Conservation (phyloP, 768 basidiomycete species). For the Postia placenta region DNA sequence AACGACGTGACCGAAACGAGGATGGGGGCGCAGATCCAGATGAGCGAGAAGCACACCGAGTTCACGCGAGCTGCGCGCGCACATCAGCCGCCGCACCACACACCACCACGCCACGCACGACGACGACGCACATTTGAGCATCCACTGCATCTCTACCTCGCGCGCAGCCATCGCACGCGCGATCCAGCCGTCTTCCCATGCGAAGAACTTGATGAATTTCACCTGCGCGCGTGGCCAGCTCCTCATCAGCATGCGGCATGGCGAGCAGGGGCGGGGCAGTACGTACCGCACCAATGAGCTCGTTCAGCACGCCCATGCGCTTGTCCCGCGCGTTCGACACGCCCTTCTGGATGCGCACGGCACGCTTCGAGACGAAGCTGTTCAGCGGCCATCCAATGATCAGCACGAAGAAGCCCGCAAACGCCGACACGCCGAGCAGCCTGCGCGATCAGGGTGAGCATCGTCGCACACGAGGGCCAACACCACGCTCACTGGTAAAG, state of each 20-base stretch:
- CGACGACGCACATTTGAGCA: constrained; percentile 51
- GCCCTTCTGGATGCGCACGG: constrained; percentile 56
- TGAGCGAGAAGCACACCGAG: constrained; percentile 57
- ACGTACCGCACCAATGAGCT: constrained; percentile 53
- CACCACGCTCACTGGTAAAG: constrained; percentile 56
- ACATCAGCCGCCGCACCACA: neutral
- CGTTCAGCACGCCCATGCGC: constrained; percentile 72
- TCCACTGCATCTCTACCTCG: constrained; percentile 66
- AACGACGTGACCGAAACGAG: constrained; percentile 79
- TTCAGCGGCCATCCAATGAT: constrained; percentile 68
- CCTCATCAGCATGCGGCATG: constrained; percentile 20
- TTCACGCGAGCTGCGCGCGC: constrained; percentile 55
- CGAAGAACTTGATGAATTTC: constrained; percentile 82
- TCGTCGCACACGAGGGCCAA: neutral
- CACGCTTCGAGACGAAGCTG: constrained; percentile 53
- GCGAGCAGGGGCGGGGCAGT: constrained; percentile 26
- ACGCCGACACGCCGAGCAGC: constrained; percentile 57
- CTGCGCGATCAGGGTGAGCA: neutral
- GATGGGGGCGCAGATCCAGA: constrained; percentile 77
- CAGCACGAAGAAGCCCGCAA: constrained; percentile 69
- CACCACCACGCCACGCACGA: neutral
- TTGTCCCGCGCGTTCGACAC: constrained; percentile 60
- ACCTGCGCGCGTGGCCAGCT: constrained; percentile 18
- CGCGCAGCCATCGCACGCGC: constrained; percentile 57
- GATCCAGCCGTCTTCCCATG: constrained; percentile 78